A percentile compares a stretch with the other conserved stretches of the same genome.
phyloP scores from a whole-genome alignment of 306 rosid genomes.

The Carpinus viminea region DNA sequence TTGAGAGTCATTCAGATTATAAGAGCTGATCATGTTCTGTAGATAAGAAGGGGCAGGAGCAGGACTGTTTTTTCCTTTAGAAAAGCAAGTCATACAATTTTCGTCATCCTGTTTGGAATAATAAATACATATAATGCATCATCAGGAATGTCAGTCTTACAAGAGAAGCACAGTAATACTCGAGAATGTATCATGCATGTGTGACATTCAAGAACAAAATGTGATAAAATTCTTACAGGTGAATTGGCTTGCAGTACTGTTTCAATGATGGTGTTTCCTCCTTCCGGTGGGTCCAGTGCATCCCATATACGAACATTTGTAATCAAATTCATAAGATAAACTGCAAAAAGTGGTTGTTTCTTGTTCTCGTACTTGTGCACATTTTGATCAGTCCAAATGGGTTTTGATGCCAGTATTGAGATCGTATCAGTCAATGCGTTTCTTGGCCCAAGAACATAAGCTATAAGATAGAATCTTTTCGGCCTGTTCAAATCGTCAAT shows the following conservation, averaged over 20 bases:
- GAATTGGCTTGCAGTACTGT: constrained; percentile 17
- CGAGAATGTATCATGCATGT: no score
- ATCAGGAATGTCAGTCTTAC: neutral
- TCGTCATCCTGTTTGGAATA: constrained; percentile 22
- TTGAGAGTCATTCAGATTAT: constrained; percentile 19
- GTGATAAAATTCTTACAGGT: constrained; percentile 13
- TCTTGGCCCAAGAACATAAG: neutral
- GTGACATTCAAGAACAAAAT: neutral
- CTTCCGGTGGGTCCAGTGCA: constrained; percentile 13
- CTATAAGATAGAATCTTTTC: constrained; percentile 18
- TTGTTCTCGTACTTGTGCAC: neutral
- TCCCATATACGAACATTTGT: constrained; percentile 34
- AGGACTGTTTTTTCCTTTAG: neutral
- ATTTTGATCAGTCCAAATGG: neutral
- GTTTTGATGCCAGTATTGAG: constrained; percentile 23
- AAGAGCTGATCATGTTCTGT: neutral
- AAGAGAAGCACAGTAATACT: neutral
- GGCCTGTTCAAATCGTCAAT: constrained; percentile 27
- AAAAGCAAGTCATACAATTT: constrained; percentile 12
- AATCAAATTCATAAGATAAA: constrained; percentile 29
- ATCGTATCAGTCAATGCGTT: neutral
- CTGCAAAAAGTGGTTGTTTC: constrained; percentile 12
- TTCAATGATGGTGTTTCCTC: constrained; percentile 18
- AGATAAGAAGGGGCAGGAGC: neutral
- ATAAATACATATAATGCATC: neutral